Percentiles rank a stretch among this genome's conserved stretches.
phyloP scores from a whole-genome alignment of 176 grass and related monocot genomes.

The Bolboschoenus planiculmis region DNA sequence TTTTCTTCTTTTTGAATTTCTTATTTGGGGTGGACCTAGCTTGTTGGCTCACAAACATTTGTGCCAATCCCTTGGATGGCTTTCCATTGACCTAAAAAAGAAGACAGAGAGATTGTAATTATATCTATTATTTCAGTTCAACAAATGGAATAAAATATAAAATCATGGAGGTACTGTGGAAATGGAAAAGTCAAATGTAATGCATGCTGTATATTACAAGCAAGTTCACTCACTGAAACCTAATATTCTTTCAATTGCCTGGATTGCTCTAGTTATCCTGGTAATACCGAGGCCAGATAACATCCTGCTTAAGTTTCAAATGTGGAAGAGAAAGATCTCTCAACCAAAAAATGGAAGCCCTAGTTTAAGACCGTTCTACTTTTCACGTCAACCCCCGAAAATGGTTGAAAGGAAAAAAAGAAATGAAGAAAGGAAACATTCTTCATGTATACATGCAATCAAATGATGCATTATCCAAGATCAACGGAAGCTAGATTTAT shows the following conservation, averaged over 20 bases:
- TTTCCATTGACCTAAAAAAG: constrained; percentile 1
- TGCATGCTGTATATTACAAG: neutral
- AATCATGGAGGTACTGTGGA: neutral
- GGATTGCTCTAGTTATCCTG: neutral
- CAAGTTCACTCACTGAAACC: neutral
- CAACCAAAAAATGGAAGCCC: neutral
- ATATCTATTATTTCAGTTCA: neutral
- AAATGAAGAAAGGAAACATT: neutral
- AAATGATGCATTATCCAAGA: neutral
- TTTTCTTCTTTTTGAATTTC: constrained; percentile 3
- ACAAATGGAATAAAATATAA: neutral
- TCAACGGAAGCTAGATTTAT: neutral
- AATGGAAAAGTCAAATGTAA: neutral
- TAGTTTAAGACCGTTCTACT: neutral
- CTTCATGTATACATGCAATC: neutral
- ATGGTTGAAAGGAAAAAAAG: neutral
- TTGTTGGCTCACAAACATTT: neutral
- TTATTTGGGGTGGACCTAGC: neutral
- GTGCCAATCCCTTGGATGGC: neutral
- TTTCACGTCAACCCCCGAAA: neutral
- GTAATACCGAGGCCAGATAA: neutral
- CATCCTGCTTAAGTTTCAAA: neutral
- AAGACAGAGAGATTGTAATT: neutral
- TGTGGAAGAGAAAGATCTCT: neutral
- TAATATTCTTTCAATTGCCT: neutral